phyloP scores from a whole-genome alignment of 129 eudicot species.

The Tanacetum coccineum region DNA sequence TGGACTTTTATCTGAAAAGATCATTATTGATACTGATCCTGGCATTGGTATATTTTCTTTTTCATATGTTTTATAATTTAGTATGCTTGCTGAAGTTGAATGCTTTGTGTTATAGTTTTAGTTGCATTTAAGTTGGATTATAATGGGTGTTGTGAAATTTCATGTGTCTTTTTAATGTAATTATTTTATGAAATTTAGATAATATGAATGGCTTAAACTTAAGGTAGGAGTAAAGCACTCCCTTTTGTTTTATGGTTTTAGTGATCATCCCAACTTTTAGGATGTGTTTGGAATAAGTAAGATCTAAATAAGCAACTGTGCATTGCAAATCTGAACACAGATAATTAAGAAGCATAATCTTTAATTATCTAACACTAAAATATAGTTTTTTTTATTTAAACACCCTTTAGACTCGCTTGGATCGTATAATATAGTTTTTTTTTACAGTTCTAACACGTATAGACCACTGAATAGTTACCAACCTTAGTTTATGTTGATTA shows the following conservation, averaged over 20 bases:
- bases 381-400: not conserved
- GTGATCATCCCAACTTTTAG: too few relatives aligned
- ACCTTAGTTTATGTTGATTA: too few relatives aligned
- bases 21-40: slow-evolving; percentile 75
- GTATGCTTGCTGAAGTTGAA: slow-evolving; percentile 4
- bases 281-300: too few relatives aligned
- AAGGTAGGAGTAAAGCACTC: too few relatives aligned
- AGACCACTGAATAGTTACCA: too few relatives aligned
- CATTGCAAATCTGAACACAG: not conserved
- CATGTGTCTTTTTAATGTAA: not conserved
- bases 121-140: not conserved
- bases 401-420: not conserved
- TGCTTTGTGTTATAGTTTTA: not conserved
- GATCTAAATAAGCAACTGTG: slow-evolving; percentile 6
- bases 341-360: not conserved
- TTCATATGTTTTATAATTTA: not conserved
- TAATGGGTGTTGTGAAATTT: not conserved
- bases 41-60: slow-evolving; percentile 47
- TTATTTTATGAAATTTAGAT: too few relatives aligned
- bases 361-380: not conserved
- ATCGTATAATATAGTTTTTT: not conserved
- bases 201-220: too few relatives aligned
- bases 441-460: not conserved
- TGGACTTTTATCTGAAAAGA: slow-evolving; percentile 33
- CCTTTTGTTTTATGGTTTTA: too few relatives aligned